Evolutionary conservation across 257 asterid genomes (phyloP).

Genomic region (Datura wrightii): DNA sequence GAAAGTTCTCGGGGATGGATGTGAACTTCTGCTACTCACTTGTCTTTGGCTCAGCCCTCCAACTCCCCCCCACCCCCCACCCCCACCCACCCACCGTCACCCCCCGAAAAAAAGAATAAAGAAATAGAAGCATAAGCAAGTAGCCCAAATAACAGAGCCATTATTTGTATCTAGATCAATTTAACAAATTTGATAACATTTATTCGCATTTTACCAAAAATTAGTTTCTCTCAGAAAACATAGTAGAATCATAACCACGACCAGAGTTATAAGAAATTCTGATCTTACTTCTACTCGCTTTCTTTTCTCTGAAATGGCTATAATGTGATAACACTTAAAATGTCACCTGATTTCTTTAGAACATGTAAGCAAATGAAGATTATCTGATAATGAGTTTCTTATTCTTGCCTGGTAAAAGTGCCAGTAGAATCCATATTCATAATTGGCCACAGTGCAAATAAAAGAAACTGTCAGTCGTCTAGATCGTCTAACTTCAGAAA

Average conservation of each 20-base stretch:
- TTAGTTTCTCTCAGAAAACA: neutral
- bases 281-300: constrained; percentile 19
- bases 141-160: constrained; percentile 10
- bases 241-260: neutral
- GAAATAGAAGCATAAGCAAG: neutral
- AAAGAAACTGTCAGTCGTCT: constrained; percentile 93
- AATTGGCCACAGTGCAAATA: constrained; percentile 95
- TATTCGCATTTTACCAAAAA: neutral
- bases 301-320: constrained; percentile 7
- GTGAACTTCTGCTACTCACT: neutral
- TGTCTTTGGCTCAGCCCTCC: neutral
- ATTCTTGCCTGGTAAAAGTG: constrained; percentile 89
- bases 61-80: too few species aligned
- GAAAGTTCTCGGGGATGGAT: neutral
- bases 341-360: neutral
- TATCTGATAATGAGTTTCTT: constrained; percentile 19
- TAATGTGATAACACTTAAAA: neutral
- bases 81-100: neutral
- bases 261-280: neutral
- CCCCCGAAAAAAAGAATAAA: neutral
- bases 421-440: constrained; percentile 97
- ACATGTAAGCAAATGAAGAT: constrained; percentile 26
- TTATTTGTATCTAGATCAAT: neutral
- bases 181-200: neutral
- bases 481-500: constrained; percentile 95